These are phyloP conservation scores for Nepenthes alata DNA, from an alignment of 179 eudicot species.

Conservation along the genomic window DNA sequence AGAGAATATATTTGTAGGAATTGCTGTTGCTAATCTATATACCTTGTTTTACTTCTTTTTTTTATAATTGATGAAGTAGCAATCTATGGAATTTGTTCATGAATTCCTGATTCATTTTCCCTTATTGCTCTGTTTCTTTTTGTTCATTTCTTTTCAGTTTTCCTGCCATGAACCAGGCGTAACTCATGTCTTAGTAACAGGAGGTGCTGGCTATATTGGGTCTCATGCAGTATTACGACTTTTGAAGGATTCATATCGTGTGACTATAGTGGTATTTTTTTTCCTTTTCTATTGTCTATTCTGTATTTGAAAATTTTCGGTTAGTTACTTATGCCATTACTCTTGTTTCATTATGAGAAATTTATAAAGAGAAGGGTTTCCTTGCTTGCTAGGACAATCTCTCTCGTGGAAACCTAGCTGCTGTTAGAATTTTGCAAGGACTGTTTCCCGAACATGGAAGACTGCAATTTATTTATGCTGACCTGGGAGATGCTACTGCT, in stretches of 20 bases:
- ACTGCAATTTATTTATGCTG: constrained; percentile 84
- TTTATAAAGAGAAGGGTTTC: constrained; percentile 6
- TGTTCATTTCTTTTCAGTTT: constrained; percentile 34
- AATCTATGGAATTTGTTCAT: not conserved
- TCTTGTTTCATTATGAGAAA: not conserved
- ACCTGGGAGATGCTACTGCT: constrained; percentile 74
- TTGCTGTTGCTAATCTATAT: no score
- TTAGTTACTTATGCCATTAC: no score
- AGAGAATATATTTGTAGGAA: no score
- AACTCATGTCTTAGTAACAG: constrained; percentile 88
- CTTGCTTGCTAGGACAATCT: constrained; percentile 64
- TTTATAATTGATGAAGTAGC: not conserved
- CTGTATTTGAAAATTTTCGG: not conserved
- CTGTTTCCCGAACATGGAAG: constrained; percentile 80
- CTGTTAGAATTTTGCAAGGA: constrained; percentile 66
- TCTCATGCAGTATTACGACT: constrained; percentile 92
- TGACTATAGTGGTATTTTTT: constrained; percentile 78
- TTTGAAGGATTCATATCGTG: constrained; percentile 72
- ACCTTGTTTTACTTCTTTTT: no score
- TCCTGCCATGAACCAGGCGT: constrained; percentile 70
- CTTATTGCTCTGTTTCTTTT: not conserved
- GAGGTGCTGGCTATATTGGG: constrained; percentile 98
- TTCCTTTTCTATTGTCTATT: not conserved
- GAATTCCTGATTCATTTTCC: not conserved
- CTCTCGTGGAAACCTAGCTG: constrained; percentile 90